These are phyloP conservation scores for Exobasidium rhododendri DNA, from an alignment of 1,284 basidiomycete species.

Conservation along the genomic window DNA sequence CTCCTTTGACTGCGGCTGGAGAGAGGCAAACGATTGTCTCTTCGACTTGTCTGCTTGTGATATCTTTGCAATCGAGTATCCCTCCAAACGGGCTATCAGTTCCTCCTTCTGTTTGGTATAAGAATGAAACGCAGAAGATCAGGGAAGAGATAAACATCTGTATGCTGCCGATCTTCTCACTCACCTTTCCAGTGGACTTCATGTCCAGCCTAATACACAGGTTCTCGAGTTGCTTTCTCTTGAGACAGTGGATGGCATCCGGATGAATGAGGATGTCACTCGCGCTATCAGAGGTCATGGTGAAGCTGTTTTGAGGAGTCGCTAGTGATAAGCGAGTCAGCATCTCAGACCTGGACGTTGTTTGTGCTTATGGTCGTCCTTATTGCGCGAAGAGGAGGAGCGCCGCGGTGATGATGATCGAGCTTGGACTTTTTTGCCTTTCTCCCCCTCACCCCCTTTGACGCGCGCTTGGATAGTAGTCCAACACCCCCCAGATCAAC, in stretches of 20 bases:
- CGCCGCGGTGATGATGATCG: no score
- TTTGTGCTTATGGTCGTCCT: no score
- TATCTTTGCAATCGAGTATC: background rate
- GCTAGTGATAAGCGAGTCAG: background rate
- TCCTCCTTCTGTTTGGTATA: constrained; percentile 22
- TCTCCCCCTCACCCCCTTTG: no score
- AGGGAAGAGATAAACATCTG: background rate
- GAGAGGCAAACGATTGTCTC: background rate
- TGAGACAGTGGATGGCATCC: constrained; percentile 37
- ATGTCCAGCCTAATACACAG: constrained; percentile 35
- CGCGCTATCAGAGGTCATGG: background rate
- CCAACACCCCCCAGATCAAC: no score
- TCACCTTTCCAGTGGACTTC: constrained; percentile 30
- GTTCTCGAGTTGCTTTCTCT: constrained; percentile 38
- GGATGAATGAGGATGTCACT: constrained; percentile 23
- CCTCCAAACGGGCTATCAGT: constrained; percentile 24
- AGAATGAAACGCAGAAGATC: no score
- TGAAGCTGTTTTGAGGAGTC: background rate
- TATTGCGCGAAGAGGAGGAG: no score
- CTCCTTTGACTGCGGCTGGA: background rate
- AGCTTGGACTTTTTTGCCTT: no score
- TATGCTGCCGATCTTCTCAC: background rate
- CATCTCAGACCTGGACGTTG: no score
- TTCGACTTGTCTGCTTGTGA: background rate
- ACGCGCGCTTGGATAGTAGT: no score